Conservation (phyloP, 75 land plant genomes). For the Selaginella tamariscina region DNA sequence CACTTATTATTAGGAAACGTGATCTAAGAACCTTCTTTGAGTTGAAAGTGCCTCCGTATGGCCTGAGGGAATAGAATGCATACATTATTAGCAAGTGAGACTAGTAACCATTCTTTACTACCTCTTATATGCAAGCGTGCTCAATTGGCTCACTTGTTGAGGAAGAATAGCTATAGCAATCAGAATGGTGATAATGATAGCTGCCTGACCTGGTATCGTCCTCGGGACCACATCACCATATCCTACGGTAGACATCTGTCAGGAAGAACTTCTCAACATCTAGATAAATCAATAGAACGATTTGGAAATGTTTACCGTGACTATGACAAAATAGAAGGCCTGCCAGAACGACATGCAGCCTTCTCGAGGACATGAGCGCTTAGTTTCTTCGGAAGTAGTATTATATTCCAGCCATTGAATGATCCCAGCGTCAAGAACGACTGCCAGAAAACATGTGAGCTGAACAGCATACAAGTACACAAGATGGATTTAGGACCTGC, state of each 20-base stretch:
- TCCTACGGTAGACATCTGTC: slow-evolving; percentile 30
- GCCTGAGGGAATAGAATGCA: slow-evolving; percentile 11
- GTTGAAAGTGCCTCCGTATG: slow-evolving; percentile 23
- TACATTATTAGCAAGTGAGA: too few relatives aligned
- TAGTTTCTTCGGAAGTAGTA: slow-evolving; percentile 15
- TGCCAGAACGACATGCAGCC: slow-evolving; percentile 29
- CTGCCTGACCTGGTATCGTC: slow-evolving; percentile 21
- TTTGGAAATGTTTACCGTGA: slow-evolving; percentile 21
- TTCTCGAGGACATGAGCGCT: slow-evolving; percentile 15
- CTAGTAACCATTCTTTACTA: too few relatives aligned
- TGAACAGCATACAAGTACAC: not conserved
- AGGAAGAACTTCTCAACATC: not conserved
- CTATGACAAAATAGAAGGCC: slow-evolving; percentile 27
- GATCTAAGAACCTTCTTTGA: slow-evolving; percentile 20
- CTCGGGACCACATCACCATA: slow-evolving; percentile 30
- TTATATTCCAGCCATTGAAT: slow-evolving; percentile 27
- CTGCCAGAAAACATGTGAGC: slow-evolving; percentile 7
- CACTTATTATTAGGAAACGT: slow-evolving; percentile 21
- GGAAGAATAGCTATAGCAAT: slow-evolving; percentile 21
- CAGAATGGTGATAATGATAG: slow-evolving; percentile 20
- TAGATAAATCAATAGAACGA: not conserved
- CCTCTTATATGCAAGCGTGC: slow-evolving; percentile 26
- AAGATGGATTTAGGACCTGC: slow-evolving; percentile 20
- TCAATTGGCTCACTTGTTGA: slow-evolving; percentile 23
- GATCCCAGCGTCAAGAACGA: slow-evolving; percentile 26